Conservation (phyloP, 169 alveolate genomes). For the Nephromyces sp. region DNA sequence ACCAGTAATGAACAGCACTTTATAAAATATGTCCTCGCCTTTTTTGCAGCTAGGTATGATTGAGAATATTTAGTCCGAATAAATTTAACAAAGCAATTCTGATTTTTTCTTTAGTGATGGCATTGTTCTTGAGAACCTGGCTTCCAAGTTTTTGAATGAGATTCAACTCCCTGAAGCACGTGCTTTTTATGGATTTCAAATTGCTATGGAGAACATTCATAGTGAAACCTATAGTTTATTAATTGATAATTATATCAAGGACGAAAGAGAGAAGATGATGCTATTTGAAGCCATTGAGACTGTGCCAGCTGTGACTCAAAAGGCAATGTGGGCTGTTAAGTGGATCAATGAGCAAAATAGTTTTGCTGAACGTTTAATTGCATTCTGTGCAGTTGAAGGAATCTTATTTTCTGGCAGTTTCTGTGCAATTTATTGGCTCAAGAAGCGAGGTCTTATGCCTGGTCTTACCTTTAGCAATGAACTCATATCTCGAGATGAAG, state of each 20-base stretch:
- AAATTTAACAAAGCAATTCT: background rate
- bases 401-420: constrained; percentile 92
- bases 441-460: constrained; percentile 92
- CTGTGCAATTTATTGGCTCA: constrained; percentile 98
- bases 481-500: constrained; percentile 95
- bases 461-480: constrained; percentile 93
- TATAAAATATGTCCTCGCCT: constrained; percentile 74
- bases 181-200: constrained; percentile 92
- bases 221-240: constrained; percentile 89
- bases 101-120: constrained; percentile 78
- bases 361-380: constrained; percentile 89
- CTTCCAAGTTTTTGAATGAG: constrained; percentile 84
- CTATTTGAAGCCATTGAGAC: constrained; percentile 88
- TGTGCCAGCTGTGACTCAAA: constrained; percentile 72
- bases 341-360: constrained; percentile 87
- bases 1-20: constrained; percentile 75
- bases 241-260: constrained; percentile 77
- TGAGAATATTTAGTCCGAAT: background rate
- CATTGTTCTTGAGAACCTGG: constrained; percentile 93
- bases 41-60: constrained; percentile 76
- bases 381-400: constrained; percentile 93
- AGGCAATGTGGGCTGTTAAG: constrained; percentile 51
- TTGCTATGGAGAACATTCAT: constrained; percentile 97
- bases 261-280: constrained; percentile 78
- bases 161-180: constrained; percentile 93